Conservation (phyloP, 108 stramenopile genomes). For the Craspedostauros australis region DNA sequence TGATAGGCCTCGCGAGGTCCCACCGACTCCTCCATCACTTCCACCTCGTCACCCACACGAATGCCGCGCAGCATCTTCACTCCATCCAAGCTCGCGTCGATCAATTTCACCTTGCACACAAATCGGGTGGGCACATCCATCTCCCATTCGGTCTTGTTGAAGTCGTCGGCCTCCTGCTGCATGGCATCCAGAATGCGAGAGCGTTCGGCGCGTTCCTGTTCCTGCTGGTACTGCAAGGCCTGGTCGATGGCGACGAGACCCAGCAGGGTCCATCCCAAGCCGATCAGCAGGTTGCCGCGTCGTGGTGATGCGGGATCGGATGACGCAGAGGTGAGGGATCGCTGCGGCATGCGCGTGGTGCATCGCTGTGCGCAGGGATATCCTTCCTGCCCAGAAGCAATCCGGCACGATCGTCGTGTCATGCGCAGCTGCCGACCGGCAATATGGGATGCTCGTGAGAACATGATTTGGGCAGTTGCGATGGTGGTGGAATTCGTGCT, state of each 20-base stretch:
- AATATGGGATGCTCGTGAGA: too few relatives aligned
- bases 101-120: slow-evolving; percentile 23
- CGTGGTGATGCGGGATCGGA: too few relatives aligned
- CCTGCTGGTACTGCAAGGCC: slow-evolving; percentile 32
- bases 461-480: too few relatives aligned
- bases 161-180: slow-evolving; percentile 19
- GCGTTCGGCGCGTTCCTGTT: slow-evolving; percentile 17
- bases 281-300: slow-evolving; percentile 7
- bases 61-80: slow-evolving; percentile 44
- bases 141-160: slow-evolving; percentile 13
- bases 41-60: slow-evolving; percentile 59
- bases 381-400: too few relatives aligned
- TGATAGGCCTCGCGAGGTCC: slow-evolving; percentile 68
- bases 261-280: slow-evolving; percentile 29
- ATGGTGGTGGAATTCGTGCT: too few relatives aligned
- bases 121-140: slow-evolving; percentile 31
- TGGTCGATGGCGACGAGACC: slow-evolving; percentile 33
- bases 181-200: slow-evolving; percentile 13
- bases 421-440: too few relatives aligned
- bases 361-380: too few relatives aligned
- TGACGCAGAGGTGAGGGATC: too few relatives aligned
- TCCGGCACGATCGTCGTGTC: too few relatives aligned
- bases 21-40: slow-evolving; percentile 64
- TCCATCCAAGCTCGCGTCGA: slow-evolving; percentile 20
- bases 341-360: too few relatives aligned